Percentiles rank a stretch among this genome's conserved stretches.
Evolutionary conservation across 108 stramenopile species (phyloP).

Genomic region (Discostella stelligeroides): DNA sequence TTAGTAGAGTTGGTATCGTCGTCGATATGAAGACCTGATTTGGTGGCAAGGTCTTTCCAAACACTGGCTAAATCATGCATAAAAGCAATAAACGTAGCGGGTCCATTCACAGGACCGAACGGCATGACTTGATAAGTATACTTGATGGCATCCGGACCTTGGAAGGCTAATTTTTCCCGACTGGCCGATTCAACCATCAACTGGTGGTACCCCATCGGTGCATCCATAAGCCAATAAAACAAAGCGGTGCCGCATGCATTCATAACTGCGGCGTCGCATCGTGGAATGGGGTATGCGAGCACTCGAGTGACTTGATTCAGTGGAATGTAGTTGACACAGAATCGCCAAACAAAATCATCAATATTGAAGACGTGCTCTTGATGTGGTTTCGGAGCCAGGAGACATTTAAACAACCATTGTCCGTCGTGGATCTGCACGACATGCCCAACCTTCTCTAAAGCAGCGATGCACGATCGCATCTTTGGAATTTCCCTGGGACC

Average conservation of each 20-base stretch:
- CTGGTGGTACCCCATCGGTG: constrained; percentile 8
- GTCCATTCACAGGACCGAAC: no score
- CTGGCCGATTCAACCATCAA: neutral
- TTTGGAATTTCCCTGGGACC: neutral
- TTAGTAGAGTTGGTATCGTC: constrained; percentile 13
- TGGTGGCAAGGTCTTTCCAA: constrained; percentile 3
- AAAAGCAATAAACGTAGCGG: constrained; percentile 9
- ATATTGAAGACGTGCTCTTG: no score
- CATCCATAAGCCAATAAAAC: neutral
- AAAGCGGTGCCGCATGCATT: neutral
- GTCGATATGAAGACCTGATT: constrained; percentile 1
- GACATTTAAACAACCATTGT: neutral
- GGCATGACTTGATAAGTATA: no score
- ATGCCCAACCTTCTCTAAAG: neutral
- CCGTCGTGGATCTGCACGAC: neutral
- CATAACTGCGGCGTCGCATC: constrained; percentile 4
- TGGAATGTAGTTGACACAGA: no score
- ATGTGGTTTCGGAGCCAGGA: no score
- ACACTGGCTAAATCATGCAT: constrained; percentile 5
- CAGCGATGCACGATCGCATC: neutral
- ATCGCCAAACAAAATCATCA: no score
- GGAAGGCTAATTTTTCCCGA: no score
- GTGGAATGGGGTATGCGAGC: neutral
- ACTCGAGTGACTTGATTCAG: neutral
- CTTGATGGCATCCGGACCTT: no score